Conservation (phyloP, 352 stramenopile genomes). For the Phytopythium montanum region DNA sequence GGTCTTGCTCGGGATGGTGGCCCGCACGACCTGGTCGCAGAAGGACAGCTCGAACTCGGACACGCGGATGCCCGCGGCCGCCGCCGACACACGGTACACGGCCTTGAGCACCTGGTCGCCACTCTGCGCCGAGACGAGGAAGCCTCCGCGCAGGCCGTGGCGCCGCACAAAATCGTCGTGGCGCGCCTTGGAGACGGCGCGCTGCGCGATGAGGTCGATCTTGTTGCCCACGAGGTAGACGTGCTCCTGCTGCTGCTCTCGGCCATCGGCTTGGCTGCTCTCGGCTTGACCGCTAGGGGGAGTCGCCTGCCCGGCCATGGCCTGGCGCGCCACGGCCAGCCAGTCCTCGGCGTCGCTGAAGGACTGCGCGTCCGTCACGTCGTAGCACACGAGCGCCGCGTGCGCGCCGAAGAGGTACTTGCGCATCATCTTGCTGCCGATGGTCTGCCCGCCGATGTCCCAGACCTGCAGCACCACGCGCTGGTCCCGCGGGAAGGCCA, state of each 20-base stretch:
- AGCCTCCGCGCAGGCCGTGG: conserved; percentile 60
- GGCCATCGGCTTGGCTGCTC: conserved; percentile 9
- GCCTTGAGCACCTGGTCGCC: conserved; percentile 81
- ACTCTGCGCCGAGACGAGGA: conserved; percentile 80
- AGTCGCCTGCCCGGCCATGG: too few species aligned
- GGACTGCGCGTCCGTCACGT: conserved; percentile 82
- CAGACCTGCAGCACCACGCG: conserved; percentile 79
- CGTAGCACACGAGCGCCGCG: conserved; percentile 83
- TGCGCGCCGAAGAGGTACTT: conserved; percentile 84
- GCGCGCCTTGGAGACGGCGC: conserved; percentile 61
- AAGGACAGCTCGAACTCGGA: conserved; percentile 83
- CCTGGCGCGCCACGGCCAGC: conserved; percentile 33
- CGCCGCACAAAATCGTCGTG: conserved; percentile 74
- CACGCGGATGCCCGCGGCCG: conserved; percentile 62
- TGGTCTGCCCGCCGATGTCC: conserved; percentile 89
- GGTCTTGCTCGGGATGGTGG: conserved; percentile 27
- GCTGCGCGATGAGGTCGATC: conserved; percentile 76
- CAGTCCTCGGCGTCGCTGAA: conserved; percentile 84
- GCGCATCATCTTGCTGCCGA: conserved; percentile 83
- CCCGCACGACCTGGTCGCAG: conserved; percentile 65
- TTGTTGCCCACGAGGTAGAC: conserved; percentile 87
- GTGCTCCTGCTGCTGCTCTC: conserved; percentile 33
- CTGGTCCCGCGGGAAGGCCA: conserved; percentile 70
- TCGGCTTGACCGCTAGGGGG: too few species aligned
- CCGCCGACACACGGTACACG: conserved; percentile 73